These are phyloP conservation scores for Phaeosphaeriaceae sp. DNA, from an alignment of 2,329 filamentous ascomycete species.

Conservation along the genomic window DNA sequence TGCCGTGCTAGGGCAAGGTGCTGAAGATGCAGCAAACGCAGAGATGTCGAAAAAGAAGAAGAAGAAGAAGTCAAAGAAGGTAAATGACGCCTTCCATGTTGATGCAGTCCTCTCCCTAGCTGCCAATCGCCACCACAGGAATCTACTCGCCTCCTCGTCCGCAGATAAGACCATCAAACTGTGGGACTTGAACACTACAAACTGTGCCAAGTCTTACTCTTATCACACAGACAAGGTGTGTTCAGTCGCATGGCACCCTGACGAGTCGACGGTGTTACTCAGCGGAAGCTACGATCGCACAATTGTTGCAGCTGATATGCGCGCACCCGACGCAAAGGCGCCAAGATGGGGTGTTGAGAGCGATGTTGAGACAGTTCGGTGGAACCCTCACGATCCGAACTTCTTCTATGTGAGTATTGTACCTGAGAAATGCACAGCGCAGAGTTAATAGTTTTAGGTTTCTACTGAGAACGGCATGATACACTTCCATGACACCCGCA, in stretches of 20 bases:
- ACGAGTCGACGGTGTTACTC: constrained; percentile 84
- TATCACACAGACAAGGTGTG: constrained; percentile 99
- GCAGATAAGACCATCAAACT: constrained; percentile 97
- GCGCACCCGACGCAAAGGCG: constrained; percentile 80
- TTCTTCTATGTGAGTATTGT: constrained; percentile 77
- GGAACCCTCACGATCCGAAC: constrained; percentile 92
- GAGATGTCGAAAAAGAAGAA: constrained; percentile 80
- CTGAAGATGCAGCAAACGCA: constrained; percentile 57
- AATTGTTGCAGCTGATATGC: constrained; percentile 94
- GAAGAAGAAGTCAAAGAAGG: constrained; percentile 87
- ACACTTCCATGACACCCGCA: constrained; percentile 88
- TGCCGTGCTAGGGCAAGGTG: constrained; percentile 81
- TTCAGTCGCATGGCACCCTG: constrained; percentile 90
- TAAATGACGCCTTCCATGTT: constrained; percentile 91
- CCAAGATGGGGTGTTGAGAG: constrained; percentile 93
- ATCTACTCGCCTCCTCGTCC: constrained; percentile 91
- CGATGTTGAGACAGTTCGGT: constrained; percentile 90
- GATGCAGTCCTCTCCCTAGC: constrained; percentile 91
- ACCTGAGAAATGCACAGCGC: neutral
- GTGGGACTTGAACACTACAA: constrained; percentile 92
- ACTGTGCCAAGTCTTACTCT: constrained; percentile 92
- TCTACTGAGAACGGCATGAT: constrained; percentile 91
- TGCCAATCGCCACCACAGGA: constrained; percentile 91
- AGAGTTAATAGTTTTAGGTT: constrained; percentile 42
- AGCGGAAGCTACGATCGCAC: constrained; percentile 96